Conservation (phyloP, 208 protist species). For the Phytomonas francai region DNA sequence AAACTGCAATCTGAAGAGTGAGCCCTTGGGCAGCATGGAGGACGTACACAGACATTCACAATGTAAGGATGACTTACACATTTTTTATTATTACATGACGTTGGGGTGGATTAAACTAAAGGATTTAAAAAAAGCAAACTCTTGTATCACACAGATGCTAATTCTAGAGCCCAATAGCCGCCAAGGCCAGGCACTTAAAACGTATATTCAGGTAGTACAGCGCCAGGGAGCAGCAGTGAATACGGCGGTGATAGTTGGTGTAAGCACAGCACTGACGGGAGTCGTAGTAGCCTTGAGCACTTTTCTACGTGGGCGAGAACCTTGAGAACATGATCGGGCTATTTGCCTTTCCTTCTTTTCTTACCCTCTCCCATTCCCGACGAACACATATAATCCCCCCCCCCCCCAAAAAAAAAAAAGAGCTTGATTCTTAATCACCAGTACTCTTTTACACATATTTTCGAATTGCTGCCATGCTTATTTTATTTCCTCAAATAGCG, state of each 20-base stretch:
- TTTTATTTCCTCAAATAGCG: neutral
- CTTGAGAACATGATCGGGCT: neutral
- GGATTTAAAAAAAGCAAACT: conserved; percentile 40
- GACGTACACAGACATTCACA: neutral
- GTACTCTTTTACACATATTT: neutral
- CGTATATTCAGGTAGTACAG: conserved; percentile 32
- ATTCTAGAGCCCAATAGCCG: conserved; percentile 32
- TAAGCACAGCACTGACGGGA: conserved; percentile 12
- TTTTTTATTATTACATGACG: conserved; percentile 69
- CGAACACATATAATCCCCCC: too few relatives aligned
- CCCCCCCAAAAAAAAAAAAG: neutral
- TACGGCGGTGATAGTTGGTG: conserved; percentile 23
- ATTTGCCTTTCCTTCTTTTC: neutral
- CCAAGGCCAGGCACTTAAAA: conserved; percentile 39
- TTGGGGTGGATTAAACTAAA: conserved; percentile 72
- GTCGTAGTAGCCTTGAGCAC: neutral
- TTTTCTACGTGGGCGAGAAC: neutral
- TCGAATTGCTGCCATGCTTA: neutral
- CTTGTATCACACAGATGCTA: conserved; percentile 51
- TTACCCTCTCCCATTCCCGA: conserved; percentile 3
- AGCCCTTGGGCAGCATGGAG: neutral
- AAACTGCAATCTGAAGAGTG: neutral
- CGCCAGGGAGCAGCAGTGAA: conserved; percentile 19
- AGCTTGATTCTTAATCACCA: neutral
- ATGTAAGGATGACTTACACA: conserved; percentile 19